Conservation (phyloP, 2,329 filamentous ascomycete species). For the Exophiala bonariae region DNA sequence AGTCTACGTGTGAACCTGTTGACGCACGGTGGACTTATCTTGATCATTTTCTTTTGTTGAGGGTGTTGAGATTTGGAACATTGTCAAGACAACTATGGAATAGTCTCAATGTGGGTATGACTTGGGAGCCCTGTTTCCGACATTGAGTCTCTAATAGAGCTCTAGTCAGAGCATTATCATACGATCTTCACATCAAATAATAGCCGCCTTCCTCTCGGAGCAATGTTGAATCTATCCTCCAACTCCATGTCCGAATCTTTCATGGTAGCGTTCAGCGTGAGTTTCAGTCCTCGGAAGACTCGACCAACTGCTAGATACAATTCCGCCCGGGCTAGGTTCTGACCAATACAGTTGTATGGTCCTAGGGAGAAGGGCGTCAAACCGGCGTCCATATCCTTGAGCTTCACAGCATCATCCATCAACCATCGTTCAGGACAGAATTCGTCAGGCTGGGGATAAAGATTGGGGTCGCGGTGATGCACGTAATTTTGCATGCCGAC, state of each 20-base stretch:
- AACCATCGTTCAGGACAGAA: conserved; percentile 29
- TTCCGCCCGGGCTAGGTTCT: conserved; percentile 20
- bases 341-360: conserved; percentile 34
- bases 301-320: conserved; percentile 30
- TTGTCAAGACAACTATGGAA: no score
- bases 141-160: no score
- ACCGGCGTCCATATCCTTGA: conserved; percentile 7
- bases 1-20: no score
- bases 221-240: conserved; percentile 13
- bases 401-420: conserved; percentile 26
- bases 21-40: no score
- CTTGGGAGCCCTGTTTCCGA: no score
- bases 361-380: conserved; percentile 30
- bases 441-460: conserved; percentile 20
- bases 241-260: conserved; percentile 29
- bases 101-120: no score
- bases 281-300: conserved; percentile 26
- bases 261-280: conserved; percentile 26
- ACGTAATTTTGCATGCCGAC: conserved; percentile 26
- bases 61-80: no score
- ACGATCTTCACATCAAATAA: conserved; percentile 2
- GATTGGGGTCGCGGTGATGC: conserved; percentile 18
- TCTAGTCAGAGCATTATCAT: not conserved
- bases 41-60: no score
- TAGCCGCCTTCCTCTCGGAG: conserved; percentile 2